Base-by-base conservation (phyloP, 306 rosid genomes). In the Ziziphus jujuba region DNA sequence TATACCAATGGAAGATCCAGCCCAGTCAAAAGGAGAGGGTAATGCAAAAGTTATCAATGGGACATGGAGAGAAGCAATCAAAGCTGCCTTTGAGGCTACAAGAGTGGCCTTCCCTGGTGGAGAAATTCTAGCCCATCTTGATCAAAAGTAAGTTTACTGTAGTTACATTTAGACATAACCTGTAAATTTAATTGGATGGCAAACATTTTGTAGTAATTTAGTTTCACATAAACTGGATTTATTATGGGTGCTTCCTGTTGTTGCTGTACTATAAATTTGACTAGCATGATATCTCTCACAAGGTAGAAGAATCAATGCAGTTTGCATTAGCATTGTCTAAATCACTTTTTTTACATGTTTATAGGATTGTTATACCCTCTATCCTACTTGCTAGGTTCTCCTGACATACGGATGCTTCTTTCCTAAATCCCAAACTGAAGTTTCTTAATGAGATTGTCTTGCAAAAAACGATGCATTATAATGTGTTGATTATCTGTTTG, bases 1-100 rank as follows among this genome's bases (percentile, higher is more conserved):
- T 34, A 48, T 93, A 75, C 99, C 97, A n/a, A 93, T 90, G 99
- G 99, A 93, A 79, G 97, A 93, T 63, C 87, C 87, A 13, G 85
- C 61, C 62, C 88, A 87, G 61, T 77, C 91, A 63, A 88, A 83
- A 79, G 81, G 59, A 56, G 81, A 76, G 65, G 64, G 72, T 66
- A 68, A 66, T 74, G 71, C 43, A 24, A 81, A 75, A 57, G 84
- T 70, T 51, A 79, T 93, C 11, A 96, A 95, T 65, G 97, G 99
- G 75, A 84, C 95, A 62, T 95, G 99, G 99, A 88, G 65, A 81
- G 72, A 84, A 45, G 75, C 97, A 56, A 95, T 90, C 72, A 82
- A 81, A 72, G 89, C 89, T 53, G 85, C 85, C 31, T 87, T 75
- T 53, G 95, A 88, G 72, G 95, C 95, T 49, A 90, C 99, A 14